phyloP scores from a whole-genome alignment of 2,329 filamentous ascomycete species.

The Escovopsis sp. region DNA sequence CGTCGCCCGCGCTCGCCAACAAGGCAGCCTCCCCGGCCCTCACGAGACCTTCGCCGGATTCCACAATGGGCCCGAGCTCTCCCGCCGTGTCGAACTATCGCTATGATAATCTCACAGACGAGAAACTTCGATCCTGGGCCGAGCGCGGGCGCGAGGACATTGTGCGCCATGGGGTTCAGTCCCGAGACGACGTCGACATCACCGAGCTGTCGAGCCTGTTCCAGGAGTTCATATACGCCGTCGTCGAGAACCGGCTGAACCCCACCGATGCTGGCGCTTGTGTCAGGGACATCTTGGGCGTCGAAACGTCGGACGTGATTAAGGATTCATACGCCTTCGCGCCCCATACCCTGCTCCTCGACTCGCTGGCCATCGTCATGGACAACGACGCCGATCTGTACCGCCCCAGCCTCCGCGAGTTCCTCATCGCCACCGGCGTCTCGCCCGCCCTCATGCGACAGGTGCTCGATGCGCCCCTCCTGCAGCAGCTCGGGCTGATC shows the following conservation, averaged over 20 bases:
- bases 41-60: constrained; percentile 9
- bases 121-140: constrained; percentile 52
- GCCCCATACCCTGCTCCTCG: constrained; percentile 60
- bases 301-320: constrained; percentile 35
- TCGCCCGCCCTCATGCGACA: constrained; percentile 59
- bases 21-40: constrained; percentile 11
- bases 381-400: constrained; percentile 47
- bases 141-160: constrained; percentile 51
- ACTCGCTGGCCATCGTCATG: constrained; percentile 65
- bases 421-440: constrained; percentile 60
- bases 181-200: constrained; percentile 52
- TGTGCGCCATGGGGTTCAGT: constrained; percentile 47
- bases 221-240: constrained; percentile 71
- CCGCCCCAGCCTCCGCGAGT: constrained; percentile 41
- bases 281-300: constrained; percentile 58
- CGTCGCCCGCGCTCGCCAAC: constrained; percentile 7
- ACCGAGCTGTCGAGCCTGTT: constrained; percentile 58
- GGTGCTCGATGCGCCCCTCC: constrained; percentile 63
- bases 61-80: constrained; percentile 14
- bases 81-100: constrained; percentile 38
- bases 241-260: constrained; percentile 52
- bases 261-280: constrained; percentile 54
- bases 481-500: constrained; percentile 66
- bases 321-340: constrained; percentile 40
- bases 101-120: constrained; percentile 64